Evolutionary conservation across 169 alveolate genomes (phyloP).

Genomic region (Plasmodium vivax): DNA sequence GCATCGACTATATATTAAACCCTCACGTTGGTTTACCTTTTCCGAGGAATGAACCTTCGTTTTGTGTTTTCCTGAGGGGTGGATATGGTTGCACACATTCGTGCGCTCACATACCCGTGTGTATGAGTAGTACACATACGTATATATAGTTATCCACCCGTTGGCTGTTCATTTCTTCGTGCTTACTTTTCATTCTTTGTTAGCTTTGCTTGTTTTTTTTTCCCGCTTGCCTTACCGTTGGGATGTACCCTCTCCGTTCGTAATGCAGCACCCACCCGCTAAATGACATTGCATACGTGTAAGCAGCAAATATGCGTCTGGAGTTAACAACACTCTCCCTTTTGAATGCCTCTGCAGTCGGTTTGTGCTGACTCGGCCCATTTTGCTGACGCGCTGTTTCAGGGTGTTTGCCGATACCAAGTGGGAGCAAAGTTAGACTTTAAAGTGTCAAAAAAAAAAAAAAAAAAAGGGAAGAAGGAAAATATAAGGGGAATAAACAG

Average conservation of each 20-base stretch:
- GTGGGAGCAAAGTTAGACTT: not conserved
- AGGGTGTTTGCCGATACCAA: not conserved
- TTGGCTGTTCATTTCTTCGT: not conserved
- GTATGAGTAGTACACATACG: not conserved
- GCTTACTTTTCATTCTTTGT: not conserved
- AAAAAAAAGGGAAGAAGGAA: not conserved
- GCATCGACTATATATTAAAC: not conserved
- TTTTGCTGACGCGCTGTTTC: not conserved
- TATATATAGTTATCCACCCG: not conserved
- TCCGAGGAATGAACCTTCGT: not conserved
- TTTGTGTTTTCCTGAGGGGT: not conserved
- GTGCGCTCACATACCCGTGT: not conserved
- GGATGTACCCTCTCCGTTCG: not conserved
- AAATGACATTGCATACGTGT: not conserved
- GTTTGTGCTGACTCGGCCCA: not conserved
- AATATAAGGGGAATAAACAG: not conserved
- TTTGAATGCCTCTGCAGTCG: too few relatives aligned
- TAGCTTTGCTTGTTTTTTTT: not conserved
- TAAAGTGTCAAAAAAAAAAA: not conserved
- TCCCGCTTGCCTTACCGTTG: not conserved
- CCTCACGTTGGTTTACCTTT: not conserved
- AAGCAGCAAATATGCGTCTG: not conserved
- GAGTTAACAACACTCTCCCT: not conserved
- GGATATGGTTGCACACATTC: not conserved
- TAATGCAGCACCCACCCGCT: not conserved